Conservation (phyloP, 2,329 filamentous ascomycete genomes). For the Basipetospora chlamydospora region DNA sequence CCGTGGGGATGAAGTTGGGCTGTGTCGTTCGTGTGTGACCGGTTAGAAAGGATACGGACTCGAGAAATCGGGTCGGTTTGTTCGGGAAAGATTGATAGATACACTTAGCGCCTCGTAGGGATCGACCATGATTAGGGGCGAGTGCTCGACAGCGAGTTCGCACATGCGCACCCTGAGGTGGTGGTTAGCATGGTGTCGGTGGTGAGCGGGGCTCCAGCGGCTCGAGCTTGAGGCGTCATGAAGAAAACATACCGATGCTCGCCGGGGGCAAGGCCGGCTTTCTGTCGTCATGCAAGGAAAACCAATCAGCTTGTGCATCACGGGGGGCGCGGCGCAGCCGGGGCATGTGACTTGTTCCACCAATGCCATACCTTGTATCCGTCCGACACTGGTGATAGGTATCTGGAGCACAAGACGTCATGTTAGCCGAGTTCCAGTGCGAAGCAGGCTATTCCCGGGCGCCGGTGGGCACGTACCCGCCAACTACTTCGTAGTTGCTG, state of each 20-base stretch:
- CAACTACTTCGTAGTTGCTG: constrained; percentile 64
- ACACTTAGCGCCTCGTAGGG: constrained; percentile 55
- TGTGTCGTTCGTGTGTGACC: too few species aligned
- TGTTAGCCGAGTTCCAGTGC: too few species aligned
- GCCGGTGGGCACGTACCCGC: constrained; percentile 59
- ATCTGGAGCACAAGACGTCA: constrained; percentile 25
- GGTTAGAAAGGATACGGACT: too few species aligned
- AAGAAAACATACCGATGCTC: constrained; percentile 15
- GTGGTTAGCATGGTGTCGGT: neutral
- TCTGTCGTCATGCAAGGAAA: too few species aligned
- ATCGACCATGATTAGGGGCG: constrained; percentile 75
- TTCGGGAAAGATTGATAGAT: neutral
- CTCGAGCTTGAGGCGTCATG: too few species aligned
- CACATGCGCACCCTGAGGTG: constrained; percentile 50
- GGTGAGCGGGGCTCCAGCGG: too few species aligned
- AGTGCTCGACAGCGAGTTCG: constrained; percentile 60
- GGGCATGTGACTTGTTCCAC: too few species aligned
- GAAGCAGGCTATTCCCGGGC: too few species aligned
- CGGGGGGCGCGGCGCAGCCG: too few species aligned
- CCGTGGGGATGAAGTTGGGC: constrained; percentile 75
- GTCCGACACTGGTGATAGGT: constrained; percentile 18
- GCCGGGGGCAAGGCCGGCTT: constrained; percentile 17
- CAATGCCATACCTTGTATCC: constrained; percentile 16
- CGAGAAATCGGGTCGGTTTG: too few species aligned
- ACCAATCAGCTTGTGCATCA: too few species aligned